Evolutionary conservation across 2,329 filamentous ascomycete species (phyloP), one percentile per base, ranked within the genome.

Genomic region (Plectosphaerella sp.): DNA sequence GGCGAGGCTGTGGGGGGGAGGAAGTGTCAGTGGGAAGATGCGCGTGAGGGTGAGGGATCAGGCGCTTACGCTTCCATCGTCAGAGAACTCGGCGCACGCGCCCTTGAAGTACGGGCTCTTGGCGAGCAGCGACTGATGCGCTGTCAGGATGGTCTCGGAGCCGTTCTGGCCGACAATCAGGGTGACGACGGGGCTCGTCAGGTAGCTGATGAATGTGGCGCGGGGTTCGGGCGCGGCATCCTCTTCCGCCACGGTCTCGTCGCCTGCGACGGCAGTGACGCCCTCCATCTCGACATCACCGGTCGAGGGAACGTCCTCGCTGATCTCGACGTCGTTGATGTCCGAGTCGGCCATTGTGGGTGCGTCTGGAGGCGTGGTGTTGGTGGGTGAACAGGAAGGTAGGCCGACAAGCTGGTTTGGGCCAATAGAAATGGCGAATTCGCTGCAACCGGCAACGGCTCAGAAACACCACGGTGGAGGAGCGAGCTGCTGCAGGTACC

Each of bases 71-170:
- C 77, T 79, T 47, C 78, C 78, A 49, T 83, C 80, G 33, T 82
- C 76, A 46, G 75, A 74, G 62, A 91, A 88, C 48, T 78, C 69
- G 11, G 78, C 74, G 63, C 86, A 84, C 7, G 80, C 75, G 20
- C 84, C 79, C 11, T 76, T 75, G 64, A 97, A 90, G 68, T 80
- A 91, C 0, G 91, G 89, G 43, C 89, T 93, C 65, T 86, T 80
- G 11, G 73, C 64, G 36, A 97, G 77, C 24, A 97, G 78, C 3
- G 77, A 85, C 71, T 96, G 87, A 68, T 97, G 92, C 7, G 90
- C 90, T 22, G 83, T 86, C 53, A 97, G 78, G 33, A 84, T 75
- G 10, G 82, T 84, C 61, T 81, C 76, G 2, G 72, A 67, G 5
- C 83, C 81, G 52, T 77, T 84, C 47, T 71, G 69, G 12, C 87